Evolutionary conservation across 2,329 filamentous ascomycete species (phyloP).

Genomic region (Aspergillus sp.): DNA sequence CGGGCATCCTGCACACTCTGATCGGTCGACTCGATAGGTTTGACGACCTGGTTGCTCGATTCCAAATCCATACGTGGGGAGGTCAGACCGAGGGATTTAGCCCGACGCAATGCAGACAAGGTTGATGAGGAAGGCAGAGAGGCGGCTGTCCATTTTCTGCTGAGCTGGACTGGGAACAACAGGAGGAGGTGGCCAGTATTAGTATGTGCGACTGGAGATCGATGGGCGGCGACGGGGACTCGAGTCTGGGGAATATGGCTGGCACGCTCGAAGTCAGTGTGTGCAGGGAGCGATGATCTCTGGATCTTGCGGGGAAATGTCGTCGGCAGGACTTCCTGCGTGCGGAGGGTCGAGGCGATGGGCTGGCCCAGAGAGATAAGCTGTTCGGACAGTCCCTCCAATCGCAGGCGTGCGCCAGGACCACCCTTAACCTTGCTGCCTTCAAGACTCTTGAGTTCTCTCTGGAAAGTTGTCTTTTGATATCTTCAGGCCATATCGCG

Average conservation of each 20-base stretch:
- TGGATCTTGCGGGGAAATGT: slow-evolving; percentile 8
- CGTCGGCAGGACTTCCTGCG: slow-evolving; percentile 23
- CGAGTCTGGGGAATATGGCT: background rate
- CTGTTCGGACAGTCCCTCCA: too few relatives aligned
- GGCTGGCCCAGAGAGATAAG: too few relatives aligned
- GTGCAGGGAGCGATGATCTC: slow-evolving; percentile 10
- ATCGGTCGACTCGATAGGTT: slow-evolving; percentile 20
- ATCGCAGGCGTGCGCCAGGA: too few relatives aligned
- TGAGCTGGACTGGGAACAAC: background rate
- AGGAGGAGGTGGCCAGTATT: background rate
- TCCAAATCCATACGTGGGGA: slow-evolving; percentile 19
- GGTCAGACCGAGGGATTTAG: background rate
- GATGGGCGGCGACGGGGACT: background rate
- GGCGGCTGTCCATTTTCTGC: slow-evolving; percentile 1
- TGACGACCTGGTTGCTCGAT: slow-evolving; percentile 15
- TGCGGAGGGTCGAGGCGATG: slow-evolving; percentile 8
- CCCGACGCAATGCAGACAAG: background rate
- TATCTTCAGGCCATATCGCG: too few relatives aligned
- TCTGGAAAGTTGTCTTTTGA: too few relatives aligned
- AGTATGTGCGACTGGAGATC: background rate
- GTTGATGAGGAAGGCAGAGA: background rate
- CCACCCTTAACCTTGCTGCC: too few relatives aligned
- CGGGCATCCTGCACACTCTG: slow-evolving; percentile 33
- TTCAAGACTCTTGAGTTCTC: too few relatives aligned
- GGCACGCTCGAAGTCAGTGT: slow-evolving; percentile 11